Conservation (phyloP, 1,284 basidiomycete genomes). For the Thelephora terrestris region DNA sequence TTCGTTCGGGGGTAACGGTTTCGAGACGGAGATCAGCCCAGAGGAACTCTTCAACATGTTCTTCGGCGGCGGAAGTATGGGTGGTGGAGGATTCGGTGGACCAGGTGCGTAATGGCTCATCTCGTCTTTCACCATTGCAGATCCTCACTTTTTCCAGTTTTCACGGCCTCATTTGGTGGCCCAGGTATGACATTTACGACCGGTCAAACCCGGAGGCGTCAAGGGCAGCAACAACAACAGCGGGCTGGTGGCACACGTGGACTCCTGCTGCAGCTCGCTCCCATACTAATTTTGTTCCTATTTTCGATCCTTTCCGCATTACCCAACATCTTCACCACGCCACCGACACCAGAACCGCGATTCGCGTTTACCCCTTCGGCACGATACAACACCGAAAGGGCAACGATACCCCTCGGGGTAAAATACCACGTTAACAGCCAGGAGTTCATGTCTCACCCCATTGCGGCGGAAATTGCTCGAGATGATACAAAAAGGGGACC, state of each 20-base stretch:
- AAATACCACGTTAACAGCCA: slow-evolving; percentile 80
- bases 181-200: slow-evolving; percentile 67
- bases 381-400: slow-evolving; percentile 53
- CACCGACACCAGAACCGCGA: slow-evolving; percentile 67
- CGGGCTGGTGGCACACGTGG: slow-evolving; percentile 48
- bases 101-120: slow-evolving; percentile 30
- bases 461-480: slow-evolving; percentile 59
- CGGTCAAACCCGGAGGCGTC: slow-evolving; percentile 27
- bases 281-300: slow-evolving; percentile 73
- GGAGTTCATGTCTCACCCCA: slow-evolving; percentile 75
- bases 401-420: slow-evolving; percentile 60
- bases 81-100: slow-evolving; percentile 37
- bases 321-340: slow-evolving; percentile 62
- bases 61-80: slow-evolving; percentile 61
- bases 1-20: slow-evolving; percentile 43
- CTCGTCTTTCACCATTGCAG: background rate
- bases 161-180: slow-evolving; percentile 66
- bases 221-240: slow-evolving; percentile 25
- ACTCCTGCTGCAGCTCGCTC: slow-evolving; percentile 75
- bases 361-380: slow-evolving; percentile 63
- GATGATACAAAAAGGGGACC: slow-evolving; percentile 34
- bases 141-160: slow-evolving; percentile 35
- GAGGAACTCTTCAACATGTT: slow-evolving; percentile 99
- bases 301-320: slow-evolving; percentile 83
- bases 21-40: slow-evolving; percentile 84